Conservation (phyloP, 192 early-diverging fungal species). For the Gryganskiella cystojenkinii region DNA sequence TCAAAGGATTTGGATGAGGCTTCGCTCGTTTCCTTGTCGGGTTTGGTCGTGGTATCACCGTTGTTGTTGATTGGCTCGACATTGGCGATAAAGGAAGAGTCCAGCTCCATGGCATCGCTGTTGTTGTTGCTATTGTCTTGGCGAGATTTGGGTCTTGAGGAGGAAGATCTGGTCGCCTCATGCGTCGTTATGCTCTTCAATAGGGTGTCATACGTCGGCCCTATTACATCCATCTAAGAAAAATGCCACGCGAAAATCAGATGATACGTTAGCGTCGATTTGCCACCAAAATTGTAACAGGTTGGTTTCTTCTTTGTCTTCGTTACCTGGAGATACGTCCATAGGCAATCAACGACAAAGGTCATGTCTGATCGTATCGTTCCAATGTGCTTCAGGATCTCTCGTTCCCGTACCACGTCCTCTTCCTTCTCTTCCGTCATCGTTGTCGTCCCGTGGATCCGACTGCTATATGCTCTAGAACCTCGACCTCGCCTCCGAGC, state of each 20-base stretch:
- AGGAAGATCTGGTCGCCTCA: conserved; percentile 7
- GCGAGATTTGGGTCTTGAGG: background rate
- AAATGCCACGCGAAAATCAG: no score
- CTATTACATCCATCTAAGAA: conserved; percentile 56
- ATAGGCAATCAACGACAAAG: conserved; percentile 77
- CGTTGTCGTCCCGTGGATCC: conserved; percentile 1
- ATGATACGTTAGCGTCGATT: no score
- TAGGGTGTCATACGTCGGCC: conserved; percentile 43
- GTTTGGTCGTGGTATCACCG: no score
- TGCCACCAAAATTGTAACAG: no score
- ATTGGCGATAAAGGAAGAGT: no score
- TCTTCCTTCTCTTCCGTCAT: conserved; percentile 12
- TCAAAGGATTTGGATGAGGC: conserved; percentile 21
- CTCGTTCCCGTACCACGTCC: conserved; percentile 9
- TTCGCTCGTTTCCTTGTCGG: background rate
- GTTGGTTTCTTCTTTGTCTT: no score
- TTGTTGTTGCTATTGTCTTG: background rate
- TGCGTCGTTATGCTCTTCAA: conserved; percentile 31
- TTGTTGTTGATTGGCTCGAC: background rate
- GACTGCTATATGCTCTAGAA: conserved; percentile 7
- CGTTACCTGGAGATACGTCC: conserved; percentile 77
- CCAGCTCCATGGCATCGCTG: background rate
- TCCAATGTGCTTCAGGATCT: conserved; percentile 60
- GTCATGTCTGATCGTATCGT: conserved; percentile 67
- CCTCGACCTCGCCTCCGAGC: conserved; percentile 21